Conservation (phyloP, 2,329 filamentous ascomycete genomes). For the Fusarium pilosicola region DNA sequence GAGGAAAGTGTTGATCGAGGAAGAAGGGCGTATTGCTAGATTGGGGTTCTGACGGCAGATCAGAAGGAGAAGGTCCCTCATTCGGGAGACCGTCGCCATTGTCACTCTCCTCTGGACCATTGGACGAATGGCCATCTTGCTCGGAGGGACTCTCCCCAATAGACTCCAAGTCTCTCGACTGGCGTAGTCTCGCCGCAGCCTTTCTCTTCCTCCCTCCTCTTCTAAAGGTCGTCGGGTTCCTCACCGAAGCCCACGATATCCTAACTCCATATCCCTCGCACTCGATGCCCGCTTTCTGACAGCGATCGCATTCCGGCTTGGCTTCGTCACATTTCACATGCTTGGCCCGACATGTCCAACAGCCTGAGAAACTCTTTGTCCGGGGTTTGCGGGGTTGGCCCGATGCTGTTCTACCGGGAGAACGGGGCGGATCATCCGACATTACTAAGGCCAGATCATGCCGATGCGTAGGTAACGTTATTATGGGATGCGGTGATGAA, state of each 20-base stretch:
- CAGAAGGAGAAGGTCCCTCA: neutral
- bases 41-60: neutral
- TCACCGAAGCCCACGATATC: conserved; percentile 41
- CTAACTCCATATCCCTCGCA: conserved; percentile 41
- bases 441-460: conserved; percentile 1
- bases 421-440: conserved; percentile 17
- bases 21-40: neutral
- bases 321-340: conserved; percentile 41
- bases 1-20: neutral
- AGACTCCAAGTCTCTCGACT: neutral
- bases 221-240: conserved; percentile 35
- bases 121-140: neutral
- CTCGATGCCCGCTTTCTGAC: conserved; percentile 25
- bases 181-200: neutral
- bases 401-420: conserved; percentile 4
- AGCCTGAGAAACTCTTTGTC: conserved; percentile 42
- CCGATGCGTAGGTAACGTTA: neutral
- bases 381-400: conserved; percentile 36
- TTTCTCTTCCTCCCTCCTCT: conserved; percentile 8
- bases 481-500: neutral
- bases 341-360: conserved; percentile 43
- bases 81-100: neutral
- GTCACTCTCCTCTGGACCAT: neutral
- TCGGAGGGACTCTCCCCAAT: neutral
- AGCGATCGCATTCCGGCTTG: conserved; percentile 34